Conservation (phyloP, 257 asterid genomes). For the Lantana camara region DNA sequence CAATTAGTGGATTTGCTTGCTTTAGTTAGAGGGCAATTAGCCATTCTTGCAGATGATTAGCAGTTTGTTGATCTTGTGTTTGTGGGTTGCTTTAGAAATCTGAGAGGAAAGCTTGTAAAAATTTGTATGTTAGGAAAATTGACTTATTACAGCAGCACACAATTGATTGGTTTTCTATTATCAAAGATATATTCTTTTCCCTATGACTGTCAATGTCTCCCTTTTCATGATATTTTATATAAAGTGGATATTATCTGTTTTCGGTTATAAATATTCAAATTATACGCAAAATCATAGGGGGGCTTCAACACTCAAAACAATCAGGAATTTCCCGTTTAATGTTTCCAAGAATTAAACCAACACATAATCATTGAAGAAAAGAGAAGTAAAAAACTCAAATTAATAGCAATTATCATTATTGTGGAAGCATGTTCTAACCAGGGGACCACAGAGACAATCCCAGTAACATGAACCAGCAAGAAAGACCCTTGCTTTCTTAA, state of each 20-base stretch:
- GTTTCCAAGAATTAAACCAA: background rate
- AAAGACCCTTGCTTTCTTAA: constrained; percentile 12
- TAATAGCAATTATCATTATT: constrained; percentile 13
- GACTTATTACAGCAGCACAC: constrained; percentile 18
- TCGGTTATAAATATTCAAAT: no score
- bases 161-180: constrained; percentile 10
- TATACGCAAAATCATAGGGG: no score
- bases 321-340: background rate
- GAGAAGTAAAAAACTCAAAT: constrained; percentile 1
- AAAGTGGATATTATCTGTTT: no score
- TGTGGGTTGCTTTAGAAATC: constrained; percentile 17
- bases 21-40: constrained; percentile 11
- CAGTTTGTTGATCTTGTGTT: background rate
- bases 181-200: constrained; percentile 9
- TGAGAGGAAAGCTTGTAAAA: constrained; percentile 40
- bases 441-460: constrained; percentile 35
- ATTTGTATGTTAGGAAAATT: constrained; percentile 2
- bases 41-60: background rate
- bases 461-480: constrained; percentile 1
- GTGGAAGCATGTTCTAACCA: constrained; percentile 3
- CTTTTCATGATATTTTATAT: no score
- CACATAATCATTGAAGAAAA: background rate
- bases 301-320: no score
- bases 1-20: constrained; percentile 24
- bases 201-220: no score